Evolutionary conservation across 306 rosid genomes (phyloP).

Genomic region (Sphenostylis stenocarpa): DNA sequence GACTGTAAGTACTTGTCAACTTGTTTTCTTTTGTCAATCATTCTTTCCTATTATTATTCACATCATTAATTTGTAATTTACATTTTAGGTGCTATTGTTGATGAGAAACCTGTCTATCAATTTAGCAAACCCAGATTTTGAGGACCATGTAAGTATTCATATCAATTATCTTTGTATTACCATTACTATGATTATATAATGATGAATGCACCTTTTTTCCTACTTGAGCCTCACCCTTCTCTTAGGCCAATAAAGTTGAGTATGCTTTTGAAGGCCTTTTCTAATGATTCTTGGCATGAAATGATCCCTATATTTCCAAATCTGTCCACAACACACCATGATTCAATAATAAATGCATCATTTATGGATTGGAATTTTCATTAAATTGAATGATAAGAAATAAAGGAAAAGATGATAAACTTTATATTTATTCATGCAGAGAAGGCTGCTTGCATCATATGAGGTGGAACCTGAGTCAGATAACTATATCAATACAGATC

Average conservation of each 20-base stretch:
- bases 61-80: not conserved
- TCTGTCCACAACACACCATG: not conserved
- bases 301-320: constrained; percentile 33
- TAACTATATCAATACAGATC: constrained; percentile 28
- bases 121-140: constrained; percentile 83
- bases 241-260: not conserved
- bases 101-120: constrained; percentile 94
- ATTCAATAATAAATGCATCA: constrained; percentile 9
- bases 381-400: not conserved
- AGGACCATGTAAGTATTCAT: constrained; percentile 78
- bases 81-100: constrained; percentile 75
- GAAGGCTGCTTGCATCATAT: constrained; percentile 68
- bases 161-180: constrained; percentile 18
- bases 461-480: constrained; percentile 46
- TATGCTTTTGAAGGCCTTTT: not conserved
- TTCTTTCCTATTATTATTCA: constrained; percentile 15
- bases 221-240: not conserved
- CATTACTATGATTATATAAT: not conserved
- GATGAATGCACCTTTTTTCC: constrained; percentile 6
- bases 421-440: constrained; percentile 47
- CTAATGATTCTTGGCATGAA: constrained; percentile 33
- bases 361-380: not conserved
- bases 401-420: not conserved
- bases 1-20: constrained; percentile 53
- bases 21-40: not conserved